phyloP scores from a whole-genome alignment of 805 yeast species.

The Teunomyces cretensis region DNA sequence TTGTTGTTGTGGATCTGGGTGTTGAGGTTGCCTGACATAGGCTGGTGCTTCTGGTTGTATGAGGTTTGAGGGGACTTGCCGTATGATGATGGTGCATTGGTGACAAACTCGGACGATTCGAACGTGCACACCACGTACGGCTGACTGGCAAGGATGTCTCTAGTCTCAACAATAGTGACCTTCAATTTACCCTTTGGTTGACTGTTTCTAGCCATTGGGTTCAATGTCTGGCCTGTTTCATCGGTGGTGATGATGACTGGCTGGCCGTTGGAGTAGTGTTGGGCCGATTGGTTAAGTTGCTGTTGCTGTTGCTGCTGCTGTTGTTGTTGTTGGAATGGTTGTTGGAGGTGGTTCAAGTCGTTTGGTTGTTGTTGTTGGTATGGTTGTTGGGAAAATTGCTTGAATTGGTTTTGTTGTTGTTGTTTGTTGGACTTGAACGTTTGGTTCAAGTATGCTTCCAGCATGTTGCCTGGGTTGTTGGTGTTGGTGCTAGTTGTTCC shows the following conservation, averaged over 20 bases:
- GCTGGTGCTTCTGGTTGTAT: constrained; percentile 11
- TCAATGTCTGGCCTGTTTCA: constrained; percentile 36
- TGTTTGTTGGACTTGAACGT: constrained; percentile 18
- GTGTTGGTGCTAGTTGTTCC: constrained; percentile 53
- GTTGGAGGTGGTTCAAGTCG: constrained; percentile 13
- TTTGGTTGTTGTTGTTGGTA: constrained; percentile 12
- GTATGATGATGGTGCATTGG: constrained; percentile 68
- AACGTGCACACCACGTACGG: constrained; percentile 92
- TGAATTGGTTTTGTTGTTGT: constrained; percentile 9
- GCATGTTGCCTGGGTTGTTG: constrained; percentile 11
- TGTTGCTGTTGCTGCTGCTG: constrained; percentile 8
- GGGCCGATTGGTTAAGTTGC: constrained; percentile 2
- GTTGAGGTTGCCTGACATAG: constrained; percentile 14
- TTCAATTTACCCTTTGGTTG: constrained; percentile 79
- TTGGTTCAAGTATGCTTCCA: constrained; percentile 25
- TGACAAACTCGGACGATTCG: constrained; percentile 87
- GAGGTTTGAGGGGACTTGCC: constrained; percentile 26
- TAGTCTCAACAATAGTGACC: constrained; percentile 80
- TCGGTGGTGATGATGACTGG: constrained; percentile 41
- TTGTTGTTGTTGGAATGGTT: constrained; percentile 10
- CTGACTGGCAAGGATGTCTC: constrained; percentile 60
- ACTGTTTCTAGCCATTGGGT: constrained; percentile 23
- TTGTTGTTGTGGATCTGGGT: constrained; percentile 8
- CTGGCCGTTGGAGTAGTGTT: constrained; percentile 12
- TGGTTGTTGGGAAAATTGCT: constrained; percentile 2